Percentiles rank a stretch among this genome's conserved stretches.
phyloP scores from a whole-genome alignment of 495 filamentous ascomycete genomes.

The Tuber umbilicatum region DNA sequence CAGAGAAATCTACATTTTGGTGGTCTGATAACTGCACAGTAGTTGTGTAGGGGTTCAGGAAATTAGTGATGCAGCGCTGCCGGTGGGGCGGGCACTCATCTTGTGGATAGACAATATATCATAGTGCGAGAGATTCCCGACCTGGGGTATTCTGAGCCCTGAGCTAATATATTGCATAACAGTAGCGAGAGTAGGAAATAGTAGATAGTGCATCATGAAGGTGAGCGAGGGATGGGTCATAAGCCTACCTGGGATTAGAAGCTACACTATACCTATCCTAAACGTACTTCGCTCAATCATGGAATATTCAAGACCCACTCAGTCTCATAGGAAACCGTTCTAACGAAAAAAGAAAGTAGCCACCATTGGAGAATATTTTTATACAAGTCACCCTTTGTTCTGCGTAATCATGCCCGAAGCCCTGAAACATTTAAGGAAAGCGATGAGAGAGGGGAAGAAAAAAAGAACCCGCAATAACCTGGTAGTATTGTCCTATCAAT shows the following conservation, averaged over 20 bases:
- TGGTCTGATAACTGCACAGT: neutral
- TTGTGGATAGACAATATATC: too few relatives aligned
- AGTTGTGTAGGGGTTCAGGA: neutral
- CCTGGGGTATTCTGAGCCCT: neutral
- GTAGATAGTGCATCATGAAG: neutral
- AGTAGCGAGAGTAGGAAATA: neutral
- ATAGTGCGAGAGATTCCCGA: neutral
- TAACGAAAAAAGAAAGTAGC: neutral
- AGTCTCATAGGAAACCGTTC: neutral
- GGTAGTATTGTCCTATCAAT: neutral
- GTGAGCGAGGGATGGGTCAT: neutral
- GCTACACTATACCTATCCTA: neutral
- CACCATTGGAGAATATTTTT: neutral
- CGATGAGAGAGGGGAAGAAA: neutral
- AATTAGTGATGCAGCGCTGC: neutral
- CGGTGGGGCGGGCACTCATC: too few relatives aligned
- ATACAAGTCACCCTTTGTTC: neutral
- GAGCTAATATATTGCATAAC: neutral
- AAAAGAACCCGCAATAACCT: neutral
- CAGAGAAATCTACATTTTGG: neutral
- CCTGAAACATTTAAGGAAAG: neutral
- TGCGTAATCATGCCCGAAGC: neutral
- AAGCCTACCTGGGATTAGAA: neutral
- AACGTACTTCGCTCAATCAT: neutral
- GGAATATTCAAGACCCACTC: neutral